phyloP scores from a whole-genome alignment of 2,329 filamentous ascomycete species.

The Mariannaea sp. region DNA sequence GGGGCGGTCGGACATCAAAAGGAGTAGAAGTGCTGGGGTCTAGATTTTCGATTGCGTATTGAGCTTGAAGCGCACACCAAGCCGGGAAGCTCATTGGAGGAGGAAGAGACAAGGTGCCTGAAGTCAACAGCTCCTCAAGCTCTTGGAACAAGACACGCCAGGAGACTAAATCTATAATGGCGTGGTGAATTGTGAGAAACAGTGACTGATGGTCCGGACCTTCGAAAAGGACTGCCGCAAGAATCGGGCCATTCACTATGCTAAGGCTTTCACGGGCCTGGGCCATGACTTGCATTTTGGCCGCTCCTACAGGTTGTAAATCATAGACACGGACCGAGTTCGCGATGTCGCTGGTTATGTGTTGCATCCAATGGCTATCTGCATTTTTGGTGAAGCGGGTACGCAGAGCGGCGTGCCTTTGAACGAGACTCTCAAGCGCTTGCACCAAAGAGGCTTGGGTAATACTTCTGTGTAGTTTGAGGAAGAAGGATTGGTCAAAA shows the following conservation, averaged over 20 bases:
- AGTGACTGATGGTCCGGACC: background rate
- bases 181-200: background rate
- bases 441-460: background rate
- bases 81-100: background rate
- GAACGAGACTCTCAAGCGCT: background rate
- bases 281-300: no score
- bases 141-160: background rate
- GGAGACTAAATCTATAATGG: background rate
- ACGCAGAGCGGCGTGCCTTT: background rate
- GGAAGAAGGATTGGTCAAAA: conserved; percentile 17
- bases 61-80: background rate
- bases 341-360: no score
- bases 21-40: background rate
- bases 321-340: no score
- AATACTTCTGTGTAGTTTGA: background rate
- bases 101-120: background rate
- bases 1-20: background rate
- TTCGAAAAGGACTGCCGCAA: background rate
- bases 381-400: no score
- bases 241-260: background rate
- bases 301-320: no score
- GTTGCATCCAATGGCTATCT: no score
- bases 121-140: background rate
- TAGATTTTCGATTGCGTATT: background rate
- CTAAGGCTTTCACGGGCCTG: background rate